These are phyloP conservation scores for Diaporthe sp. DNA, from an alignment of 2,329 filamentous ascomycete genomes.

Conservation along the genomic window DNA sequence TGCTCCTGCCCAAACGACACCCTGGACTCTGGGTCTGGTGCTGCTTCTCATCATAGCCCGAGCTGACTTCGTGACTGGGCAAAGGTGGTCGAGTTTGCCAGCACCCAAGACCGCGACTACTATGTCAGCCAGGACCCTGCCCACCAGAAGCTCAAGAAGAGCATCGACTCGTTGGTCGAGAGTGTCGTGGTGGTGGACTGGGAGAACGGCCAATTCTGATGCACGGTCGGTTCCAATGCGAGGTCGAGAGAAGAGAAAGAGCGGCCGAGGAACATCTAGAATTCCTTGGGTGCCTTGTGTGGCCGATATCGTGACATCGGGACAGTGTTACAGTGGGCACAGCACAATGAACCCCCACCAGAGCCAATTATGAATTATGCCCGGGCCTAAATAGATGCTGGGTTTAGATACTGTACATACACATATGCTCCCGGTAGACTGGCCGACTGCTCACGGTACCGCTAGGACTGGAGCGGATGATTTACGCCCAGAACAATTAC, in stretches of 20 bases:
- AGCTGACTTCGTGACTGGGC: background rate
- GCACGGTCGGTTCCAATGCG: constrained; percentile 45
- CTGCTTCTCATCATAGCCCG: background rate
- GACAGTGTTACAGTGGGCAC: background rate
- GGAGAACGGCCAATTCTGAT: constrained; percentile 53
- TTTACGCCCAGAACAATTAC: background rate
- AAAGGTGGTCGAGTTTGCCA: constrained; percentile 72
- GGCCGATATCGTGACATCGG: background rate
- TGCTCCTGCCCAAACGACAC: background rate
- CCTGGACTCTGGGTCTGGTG: background rate
- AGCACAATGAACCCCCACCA: background rate
- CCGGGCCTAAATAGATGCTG: background rate
- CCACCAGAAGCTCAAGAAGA: constrained; percentile 71
- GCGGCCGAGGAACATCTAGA: background rate
- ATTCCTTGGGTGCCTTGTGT: background rate
- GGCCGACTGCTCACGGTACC: background rate
- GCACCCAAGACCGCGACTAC: constrained; percentile 74
- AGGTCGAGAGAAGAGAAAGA: background rate
- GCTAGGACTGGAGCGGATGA: background rate
- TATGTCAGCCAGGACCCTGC: constrained; percentile 74
- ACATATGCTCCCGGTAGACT: background rate
- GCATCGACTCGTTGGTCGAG: constrained; percentile 61
- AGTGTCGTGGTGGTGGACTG: constrained; percentile 72
- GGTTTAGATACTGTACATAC: background rate
- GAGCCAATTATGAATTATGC: background rate